Conservation (phyloP, 2,329 filamentous ascomycete genomes). For the Cytospora schulzeri region DNA sequence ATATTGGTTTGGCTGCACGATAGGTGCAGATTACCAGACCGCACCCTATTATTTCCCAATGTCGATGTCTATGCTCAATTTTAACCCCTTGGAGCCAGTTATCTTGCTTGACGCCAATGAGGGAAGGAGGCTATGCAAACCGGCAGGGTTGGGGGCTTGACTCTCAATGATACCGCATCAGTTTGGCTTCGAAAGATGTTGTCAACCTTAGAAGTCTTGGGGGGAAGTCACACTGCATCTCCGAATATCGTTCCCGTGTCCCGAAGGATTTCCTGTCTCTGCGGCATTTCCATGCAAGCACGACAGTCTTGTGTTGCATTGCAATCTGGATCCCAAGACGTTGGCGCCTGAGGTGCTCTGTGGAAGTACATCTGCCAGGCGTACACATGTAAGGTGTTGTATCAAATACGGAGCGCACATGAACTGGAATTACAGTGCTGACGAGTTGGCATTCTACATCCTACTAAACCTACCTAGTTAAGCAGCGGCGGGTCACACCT, state of each 20-base stretch:
- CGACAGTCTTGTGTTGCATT: slow-evolving; percentile 11
- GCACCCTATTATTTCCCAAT: neutral
- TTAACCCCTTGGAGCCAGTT: neutral
- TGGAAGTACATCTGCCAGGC: slow-evolving; percentile 23
- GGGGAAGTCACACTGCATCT: slow-evolving; percentile 17
- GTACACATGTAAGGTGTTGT: slow-evolving; percentile 26
- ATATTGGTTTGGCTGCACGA: neutral
- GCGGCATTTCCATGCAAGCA: slow-evolving; percentile 11
- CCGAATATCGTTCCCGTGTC: slow-evolving; percentile 8
- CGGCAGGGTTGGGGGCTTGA: neutral
- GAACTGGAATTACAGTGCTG: neutral
- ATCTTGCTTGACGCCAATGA: neutral
- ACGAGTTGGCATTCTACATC: neutral
- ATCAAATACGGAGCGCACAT: neutral
- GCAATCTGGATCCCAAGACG: slow-evolving; percentile 7
- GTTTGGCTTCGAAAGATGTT: neutral
- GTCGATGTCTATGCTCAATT: neutral
- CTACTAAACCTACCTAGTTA: neutral
- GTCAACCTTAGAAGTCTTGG: neutral
- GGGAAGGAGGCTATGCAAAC: neutral
- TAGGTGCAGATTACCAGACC: neutral
- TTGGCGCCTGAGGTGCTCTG: slow-evolving; percentile 15
- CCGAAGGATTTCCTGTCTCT: slow-evolving; percentile 5
- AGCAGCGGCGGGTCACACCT: neutral
- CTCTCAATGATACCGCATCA: neutral